A percentile compares a stretch with the other conserved stretches of the same genome.
phyloP scores from a whole-genome alignment of 75 land plant genomes.

The Sequoiadendron giganteum region DNA sequence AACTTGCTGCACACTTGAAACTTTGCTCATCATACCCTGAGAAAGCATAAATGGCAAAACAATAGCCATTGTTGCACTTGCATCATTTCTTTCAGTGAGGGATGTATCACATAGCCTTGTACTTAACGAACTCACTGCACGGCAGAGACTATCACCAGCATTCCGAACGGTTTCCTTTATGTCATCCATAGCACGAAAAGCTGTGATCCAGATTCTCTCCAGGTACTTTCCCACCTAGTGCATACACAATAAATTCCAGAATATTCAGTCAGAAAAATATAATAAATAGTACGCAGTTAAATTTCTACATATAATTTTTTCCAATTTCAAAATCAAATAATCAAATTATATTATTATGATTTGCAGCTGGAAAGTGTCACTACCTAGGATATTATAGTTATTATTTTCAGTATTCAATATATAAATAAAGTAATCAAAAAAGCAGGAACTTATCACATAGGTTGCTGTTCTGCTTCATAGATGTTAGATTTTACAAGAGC shows the following conservation, averaged over 20 bases:
- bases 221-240: slow-evolving; percentile 75
- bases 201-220: slow-evolving; percentile 68
- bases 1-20: slow-evolving; percentile 68
- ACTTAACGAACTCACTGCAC: slow-evolving; percentile 75
- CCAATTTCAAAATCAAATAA: not conserved
- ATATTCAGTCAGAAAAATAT: not conserved
- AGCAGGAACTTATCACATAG: too few species aligned
- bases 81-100: slow-evolving; percentile 61
- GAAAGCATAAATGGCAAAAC: slow-evolving; percentile 79
- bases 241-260: not conserved
- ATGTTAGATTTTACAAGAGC: too few species aligned
- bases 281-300: not conserved
- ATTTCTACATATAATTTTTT: not conserved
- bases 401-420: too few species aligned
- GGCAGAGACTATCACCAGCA: slow-evolving; percentile 82
- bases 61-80: slow-evolving; percentile 74
- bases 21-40: slow-evolving; percentile 87
- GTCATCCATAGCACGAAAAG: slow-evolving; percentile 97
- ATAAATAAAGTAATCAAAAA: too few species aligned
- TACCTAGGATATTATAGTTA: too few species aligned
- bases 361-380: too few species aligned
- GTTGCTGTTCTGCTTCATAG: too few species aligned
- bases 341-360: too few species aligned
- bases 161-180: slow-evolving; percentile 94
- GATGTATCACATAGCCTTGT: slow-evolving; percentile 76